These are phyloP conservation scores for Moesziomyces sp. DNA, from an alignment of 1,284 basidiomycete species.

Conservation along the genomic window DNA sequence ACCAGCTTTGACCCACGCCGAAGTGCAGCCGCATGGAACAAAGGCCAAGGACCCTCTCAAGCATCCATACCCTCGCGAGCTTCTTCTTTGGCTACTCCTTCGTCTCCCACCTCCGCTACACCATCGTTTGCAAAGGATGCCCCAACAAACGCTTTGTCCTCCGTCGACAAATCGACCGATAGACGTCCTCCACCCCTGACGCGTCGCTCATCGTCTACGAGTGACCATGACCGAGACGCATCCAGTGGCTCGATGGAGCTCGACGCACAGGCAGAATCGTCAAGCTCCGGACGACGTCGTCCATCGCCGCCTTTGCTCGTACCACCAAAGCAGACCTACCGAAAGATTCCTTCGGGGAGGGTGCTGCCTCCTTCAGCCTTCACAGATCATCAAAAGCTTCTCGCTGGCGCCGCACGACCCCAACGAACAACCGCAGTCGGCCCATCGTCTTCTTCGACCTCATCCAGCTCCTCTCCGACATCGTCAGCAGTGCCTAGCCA, in stretches of 20 bases:
- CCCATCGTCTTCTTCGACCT: background rate
- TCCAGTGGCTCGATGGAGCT: slow-evolving; percentile 2
- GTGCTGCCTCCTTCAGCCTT: slow-evolving; percentile 36
- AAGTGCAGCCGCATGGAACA: slow-evolving; percentile 47
- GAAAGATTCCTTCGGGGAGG: slow-evolving; percentile 24
- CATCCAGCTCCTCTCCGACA: background rate
- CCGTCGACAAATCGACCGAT: too few relatives aligned
- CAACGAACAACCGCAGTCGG: background rate
- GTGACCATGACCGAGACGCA: slow-evolving; percentile 10
- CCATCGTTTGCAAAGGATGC: background rate
- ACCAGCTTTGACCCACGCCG: slow-evolving; percentile 34
- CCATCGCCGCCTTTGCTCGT: slow-evolving; percentile 41
- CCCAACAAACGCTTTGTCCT: background rate
- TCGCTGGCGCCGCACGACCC: slow-evolving; percentile 20
- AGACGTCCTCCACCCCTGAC: slow-evolving; percentile 14
- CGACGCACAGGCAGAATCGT: slow-evolving; percentile 5
- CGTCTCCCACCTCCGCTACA: slow-evolving; percentile 5
- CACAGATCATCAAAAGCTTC: slow-evolving; percentile 45
- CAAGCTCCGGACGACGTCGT: slow-evolving; percentile 17
- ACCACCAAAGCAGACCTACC: slow-evolving; percentile 35
- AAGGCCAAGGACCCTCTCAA: slow-evolving; percentile 39
- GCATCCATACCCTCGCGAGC: slow-evolving; percentile 43
- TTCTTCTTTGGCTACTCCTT: slow-evolving; percentile 26
- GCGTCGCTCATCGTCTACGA: slow-evolving; percentile 12
- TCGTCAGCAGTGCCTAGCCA: background rate